Conservation (phyloP, 164 flowering plant species). For the Warburgia ugandensis region DNA sequence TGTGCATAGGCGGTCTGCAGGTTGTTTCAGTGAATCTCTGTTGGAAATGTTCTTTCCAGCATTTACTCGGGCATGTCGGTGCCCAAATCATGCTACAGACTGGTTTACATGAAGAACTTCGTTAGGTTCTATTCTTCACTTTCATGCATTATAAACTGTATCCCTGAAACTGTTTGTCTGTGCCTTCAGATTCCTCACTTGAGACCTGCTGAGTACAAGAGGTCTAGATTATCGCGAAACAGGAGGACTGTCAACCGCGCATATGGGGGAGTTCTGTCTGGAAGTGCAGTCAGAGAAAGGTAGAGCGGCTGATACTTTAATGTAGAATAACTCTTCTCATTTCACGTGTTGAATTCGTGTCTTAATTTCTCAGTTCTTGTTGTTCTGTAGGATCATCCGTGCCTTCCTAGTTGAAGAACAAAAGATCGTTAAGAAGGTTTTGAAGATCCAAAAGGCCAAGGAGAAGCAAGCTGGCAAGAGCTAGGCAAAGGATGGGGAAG, state of each 20-base stretch:
- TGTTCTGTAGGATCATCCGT: slow-evolving; percentile 47
- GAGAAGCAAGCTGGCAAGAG: slow-evolving; percentile 52
- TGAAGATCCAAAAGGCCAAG: slow-evolving; percentile 75
- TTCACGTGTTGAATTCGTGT: background rate
- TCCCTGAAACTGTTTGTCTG: background rate
- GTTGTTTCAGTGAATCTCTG: no score
- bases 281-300: slow-evolving; percentile 65
- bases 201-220: slow-evolving; percentile 64
- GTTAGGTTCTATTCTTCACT: no score
- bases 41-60: no score
- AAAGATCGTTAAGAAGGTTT: slow-evolving; percentile 71
- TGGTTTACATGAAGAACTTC: no score
- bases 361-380: background rate
- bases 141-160: no score
- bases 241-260: slow-evolving; percentile 60
- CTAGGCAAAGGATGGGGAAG: no score
- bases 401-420: slow-evolving; percentile 79
- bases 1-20: no score
- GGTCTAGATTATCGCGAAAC: slow-evolving; percentile 54
- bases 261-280: slow-evolving; percentile 66
- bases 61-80: no score
- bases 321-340: background rate
- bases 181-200: slow-evolving; percentile 50
- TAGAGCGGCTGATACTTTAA: slow-evolving; percentile 1
- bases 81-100: no score